A percentile compares a stretch with the other conserved stretches of the same genome.
Evolutionary conservation across 2,329 filamentous ascomycete species (phyloP).

Genomic region (Bipolaris zeicola): DNA sequence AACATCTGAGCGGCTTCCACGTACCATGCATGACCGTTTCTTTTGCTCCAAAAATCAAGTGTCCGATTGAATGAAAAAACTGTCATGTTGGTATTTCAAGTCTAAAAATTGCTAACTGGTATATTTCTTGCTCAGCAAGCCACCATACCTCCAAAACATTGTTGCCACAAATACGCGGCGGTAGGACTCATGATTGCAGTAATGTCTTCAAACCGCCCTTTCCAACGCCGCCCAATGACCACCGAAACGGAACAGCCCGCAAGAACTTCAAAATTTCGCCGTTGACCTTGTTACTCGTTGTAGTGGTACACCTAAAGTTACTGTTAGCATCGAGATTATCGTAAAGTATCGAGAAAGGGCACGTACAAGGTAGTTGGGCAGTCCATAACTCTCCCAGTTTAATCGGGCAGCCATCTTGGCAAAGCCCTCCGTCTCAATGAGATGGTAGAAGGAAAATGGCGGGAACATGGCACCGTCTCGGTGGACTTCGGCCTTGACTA

Average conservation of each 20-base stretch:
- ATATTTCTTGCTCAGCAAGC: conserved; percentile 23
- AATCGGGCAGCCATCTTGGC: conserved; percentile 93
- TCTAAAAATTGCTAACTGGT: conserved; percentile 8
- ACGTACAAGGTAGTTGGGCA: conserved; percentile 94
- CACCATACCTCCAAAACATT: conserved; percentile 7
- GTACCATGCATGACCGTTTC: no score
- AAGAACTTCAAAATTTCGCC: conserved; percentile 5
- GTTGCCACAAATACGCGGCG: conserved; percentile 17
- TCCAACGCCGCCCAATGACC: conserved; percentile 43
- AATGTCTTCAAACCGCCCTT: conserved; percentile 8
- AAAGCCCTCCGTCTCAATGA: conserved; percentile 98
- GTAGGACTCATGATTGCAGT: conserved; percentile 12
- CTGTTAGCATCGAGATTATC: conserved; percentile 1
- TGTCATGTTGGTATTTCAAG: conserved; percentile 5
- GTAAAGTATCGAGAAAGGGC: no score
- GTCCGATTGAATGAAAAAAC: not conserved
- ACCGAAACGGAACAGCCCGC: conserved; percentile 13
- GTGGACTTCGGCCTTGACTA: conserved; percentile 97
- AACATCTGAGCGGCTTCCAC: not conserved
- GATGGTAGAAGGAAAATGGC: conserved; percentile 91
- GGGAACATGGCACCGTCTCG: conserved; percentile 99
- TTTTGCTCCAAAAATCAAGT: not conserved
- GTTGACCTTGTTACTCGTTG: conserved; percentile 68
- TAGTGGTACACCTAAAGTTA: conserved; percentile 77
- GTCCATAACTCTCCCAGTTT: conserved; percentile 82